phyloP scores from a whole-genome alignment of 2,329 filamentous ascomycete species.

The Aphanocladium album region DNA sequence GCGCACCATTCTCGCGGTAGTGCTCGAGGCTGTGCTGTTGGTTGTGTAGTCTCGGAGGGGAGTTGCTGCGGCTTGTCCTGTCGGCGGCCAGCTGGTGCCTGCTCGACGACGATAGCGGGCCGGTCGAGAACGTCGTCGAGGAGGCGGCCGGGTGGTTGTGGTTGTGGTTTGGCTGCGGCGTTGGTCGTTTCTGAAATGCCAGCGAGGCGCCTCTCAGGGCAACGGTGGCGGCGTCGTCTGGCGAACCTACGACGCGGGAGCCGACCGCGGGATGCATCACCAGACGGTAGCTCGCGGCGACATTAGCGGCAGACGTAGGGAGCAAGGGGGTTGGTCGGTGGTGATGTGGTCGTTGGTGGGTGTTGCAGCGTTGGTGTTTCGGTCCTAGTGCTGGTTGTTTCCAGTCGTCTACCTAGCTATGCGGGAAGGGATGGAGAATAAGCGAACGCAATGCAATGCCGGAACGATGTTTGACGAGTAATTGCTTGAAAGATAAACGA shows the following conservation, averaged over 20 bases:
- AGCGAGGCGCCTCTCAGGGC: constrained; percentile 51
- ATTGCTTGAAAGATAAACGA: background rate
- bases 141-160: background rate
- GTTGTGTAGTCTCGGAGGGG: constrained; percentile 17
- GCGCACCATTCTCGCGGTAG: constrained; percentile 32
- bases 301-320: constrained; percentile 15
- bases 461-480: background rate
- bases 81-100: background rate
- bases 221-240: constrained; percentile 36
- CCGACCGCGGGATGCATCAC: constrained; percentile 31
- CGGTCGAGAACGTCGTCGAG: background rate
- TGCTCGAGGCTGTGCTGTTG: constrained; percentile 11
- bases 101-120: background rate
- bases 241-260: constrained; percentile 24
- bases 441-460: background rate
- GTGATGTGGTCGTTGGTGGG: background rate
- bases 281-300: constrained; percentile 17
- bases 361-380: background rate
- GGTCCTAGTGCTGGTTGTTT: background rate
- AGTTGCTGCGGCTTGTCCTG: constrained; percentile 14
- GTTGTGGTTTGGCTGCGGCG: background rate
- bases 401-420: background rate
- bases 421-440: background rate
- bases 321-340: background rate
- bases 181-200: constrained; percentile 43